phyloP scores from a whole-genome alignment of 208 protist species.

The Leishmania gerbilli region DNA sequence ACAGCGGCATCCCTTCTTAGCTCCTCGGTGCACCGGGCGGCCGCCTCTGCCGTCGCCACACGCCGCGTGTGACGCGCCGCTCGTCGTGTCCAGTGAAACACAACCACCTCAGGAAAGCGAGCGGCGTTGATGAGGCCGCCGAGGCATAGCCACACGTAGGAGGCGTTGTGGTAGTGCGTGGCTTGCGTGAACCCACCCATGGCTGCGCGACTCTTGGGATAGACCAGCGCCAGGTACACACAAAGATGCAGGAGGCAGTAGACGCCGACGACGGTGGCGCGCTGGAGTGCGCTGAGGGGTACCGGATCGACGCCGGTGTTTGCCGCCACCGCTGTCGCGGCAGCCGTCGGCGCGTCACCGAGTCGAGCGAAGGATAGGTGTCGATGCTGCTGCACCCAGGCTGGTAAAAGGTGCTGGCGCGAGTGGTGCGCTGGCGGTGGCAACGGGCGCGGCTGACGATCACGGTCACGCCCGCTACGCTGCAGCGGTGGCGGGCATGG shows the following conservation, averaged over 20 bases:
- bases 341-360: not conserved
- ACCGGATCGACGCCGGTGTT: not conserved
- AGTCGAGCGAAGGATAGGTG: not conserved
- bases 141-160: slow-evolving; percentile 52
- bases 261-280: slow-evolving; percentile 29
- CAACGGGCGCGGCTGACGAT: not conserved
- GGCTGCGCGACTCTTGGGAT: slow-evolving; percentile 38
- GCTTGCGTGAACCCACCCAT: slow-evolving; percentile 53
- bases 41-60: slow-evolving; percentile 11
- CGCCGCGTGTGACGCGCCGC: slow-evolving; percentile 17
- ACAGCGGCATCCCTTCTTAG: slow-evolving; percentile 2
- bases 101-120: slow-evolving; percentile 52
- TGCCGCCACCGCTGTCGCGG: not conserved
- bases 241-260: slow-evolving; percentile 50
- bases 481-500: not conserved
- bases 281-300: slow-evolving; percentile 31
- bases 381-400: slow-evolving; percentile 16
- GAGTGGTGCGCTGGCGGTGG: not conserved
- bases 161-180: slow-evolving; percentile 55
- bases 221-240: slow-evolving; percentile 44
- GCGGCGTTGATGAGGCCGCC: slow-evolving; percentile 45
- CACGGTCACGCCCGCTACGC: not conserved
- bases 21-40: slow-evolving; percentile 15
- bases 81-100: slow-evolving; percentile 27
- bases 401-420: not conserved